Percentiles rank a stretch among this genome's conserved stretches.
Conservation (phyloP, 345 rosid species). For the Corchorus olitorius region DNA sequence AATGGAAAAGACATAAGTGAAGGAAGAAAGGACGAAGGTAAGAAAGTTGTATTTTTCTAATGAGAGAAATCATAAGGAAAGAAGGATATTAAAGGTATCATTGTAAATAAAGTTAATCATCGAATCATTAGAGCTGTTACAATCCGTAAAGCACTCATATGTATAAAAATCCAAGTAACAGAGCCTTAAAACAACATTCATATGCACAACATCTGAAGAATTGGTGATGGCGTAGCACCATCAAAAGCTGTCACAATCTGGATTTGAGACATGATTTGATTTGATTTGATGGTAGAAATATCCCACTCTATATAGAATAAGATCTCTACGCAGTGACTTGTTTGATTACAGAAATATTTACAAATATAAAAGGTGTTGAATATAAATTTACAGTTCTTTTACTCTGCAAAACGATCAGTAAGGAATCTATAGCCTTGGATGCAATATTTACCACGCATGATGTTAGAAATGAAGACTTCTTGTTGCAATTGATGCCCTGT, state of each 20-base stretch:
- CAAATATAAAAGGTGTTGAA: background rate
- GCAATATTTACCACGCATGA: background rate
- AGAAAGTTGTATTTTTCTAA: too few species aligned
- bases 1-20: too few species aligned
- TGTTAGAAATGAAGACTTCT: conserved; percentile 37
- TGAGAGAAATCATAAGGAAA: too few species aligned
- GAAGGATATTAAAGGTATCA: too few species aligned
- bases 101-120: too few species aligned
- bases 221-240: background rate
- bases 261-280: background rate
- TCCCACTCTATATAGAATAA: background rate
- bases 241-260: background rate
- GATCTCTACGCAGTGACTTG: background rate
- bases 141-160: too few species aligned
- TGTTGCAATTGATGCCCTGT: conserved; percentile 48
- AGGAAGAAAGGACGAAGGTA: too few species aligned
- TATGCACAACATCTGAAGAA: too few species aligned
- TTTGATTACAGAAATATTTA: background rate
- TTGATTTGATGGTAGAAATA: background rate
- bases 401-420: conserved; percentile 6
- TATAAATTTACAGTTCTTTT: background rate
- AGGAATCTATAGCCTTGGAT: background rate
- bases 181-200: too few species aligned
- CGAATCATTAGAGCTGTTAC: too few species aligned
- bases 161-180: too few species aligned